Percentiles rank a stretch among this genome's conserved stretches.
Conservation (phyloP, 345 rosid genomes). For the Eucalyptus pauciflora region DNA sequence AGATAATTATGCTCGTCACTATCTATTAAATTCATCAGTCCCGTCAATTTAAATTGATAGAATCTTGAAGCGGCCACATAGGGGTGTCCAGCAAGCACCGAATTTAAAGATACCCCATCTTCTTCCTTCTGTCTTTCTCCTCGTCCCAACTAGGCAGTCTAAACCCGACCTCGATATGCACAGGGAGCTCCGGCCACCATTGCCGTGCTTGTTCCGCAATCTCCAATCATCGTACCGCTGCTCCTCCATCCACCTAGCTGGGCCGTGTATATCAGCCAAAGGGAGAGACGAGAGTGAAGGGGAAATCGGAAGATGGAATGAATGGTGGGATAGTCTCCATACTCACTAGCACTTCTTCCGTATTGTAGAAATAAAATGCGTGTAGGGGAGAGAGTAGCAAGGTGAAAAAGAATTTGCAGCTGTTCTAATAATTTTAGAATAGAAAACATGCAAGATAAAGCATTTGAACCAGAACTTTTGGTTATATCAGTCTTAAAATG, state of each 20-base stretch:
- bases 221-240: not conserved
- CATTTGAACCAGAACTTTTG: not conserved
- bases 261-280: not conserved
- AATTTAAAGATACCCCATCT: not conserved
- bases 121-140: not conserved
- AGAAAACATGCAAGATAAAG: not conserved
- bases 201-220: not conserved
- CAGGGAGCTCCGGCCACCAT: not conserved
- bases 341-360: not conserved
- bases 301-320: not conserved
- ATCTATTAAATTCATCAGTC: fast-evolving
- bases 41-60: fast-evolving
- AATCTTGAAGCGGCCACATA: not conserved
- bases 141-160: not conserved
- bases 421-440: not conserved
- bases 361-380: not conserved
- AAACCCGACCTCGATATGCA: not conserved
- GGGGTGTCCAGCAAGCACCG: not conserved
- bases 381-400: not conserved
- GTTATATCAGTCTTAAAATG: not conserved
- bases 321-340: not conserved
- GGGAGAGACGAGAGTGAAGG: not conserved
- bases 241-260: not conserved
- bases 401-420: not conserved
- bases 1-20: fast-evolving